Base-by-base conservation (phyloP, 2,329 filamentous ascomycete species). In the Ophiostoma sp. region DNA sequence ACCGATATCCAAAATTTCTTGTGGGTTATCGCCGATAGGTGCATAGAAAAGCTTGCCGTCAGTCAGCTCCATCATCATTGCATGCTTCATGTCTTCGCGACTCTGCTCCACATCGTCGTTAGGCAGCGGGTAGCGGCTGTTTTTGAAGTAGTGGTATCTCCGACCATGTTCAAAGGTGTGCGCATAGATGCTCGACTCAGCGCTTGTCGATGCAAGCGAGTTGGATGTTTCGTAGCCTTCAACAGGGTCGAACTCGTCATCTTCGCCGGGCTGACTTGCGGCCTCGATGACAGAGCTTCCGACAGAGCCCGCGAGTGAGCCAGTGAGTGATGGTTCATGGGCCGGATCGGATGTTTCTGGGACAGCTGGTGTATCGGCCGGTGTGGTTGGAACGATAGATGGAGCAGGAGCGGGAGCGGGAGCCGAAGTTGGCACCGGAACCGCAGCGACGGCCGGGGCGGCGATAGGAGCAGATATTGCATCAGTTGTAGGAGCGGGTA, bases 1-100 rank as follows among this genome's bases (percentile, higher is more conserved):
- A 13, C 83, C 83, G n/a, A 84, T 76, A 67, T 84, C 82, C 11
- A 84, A 75, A 39, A 84, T 81, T 64, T 78, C 80, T 52, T 81
- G 77, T 0, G 80, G 81, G 23, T 77, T 70, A 4, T 79, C 76
- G n/a, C 77, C 79, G 39, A 83, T 76, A 6, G 81, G 80, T 2
- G 81, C 77, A 57, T 79, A 76, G 71, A 82, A 81, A 20, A 83
- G 76, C 41, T 77, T 77, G 1, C 81, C 81, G 71, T 81, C 79
- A 41, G 77, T 78, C 52, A 84, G 70, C 71, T 86, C 79, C 4
- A 82, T 77, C 75, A 85, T 82, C 73, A 83, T 76, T n/a, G 77
- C 76, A 72, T 85, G 83, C 71, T 81, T 80, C 71, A 81, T 81
- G 70, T 79, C 79, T 73, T 83, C 80, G 31, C 82, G 75, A 72